Percentiles rank a stretch among this genome's conserved stretches.
Conservation (phyloP, 352 stramenopile genomes). For the Pythium grandisporangium region DNA sequence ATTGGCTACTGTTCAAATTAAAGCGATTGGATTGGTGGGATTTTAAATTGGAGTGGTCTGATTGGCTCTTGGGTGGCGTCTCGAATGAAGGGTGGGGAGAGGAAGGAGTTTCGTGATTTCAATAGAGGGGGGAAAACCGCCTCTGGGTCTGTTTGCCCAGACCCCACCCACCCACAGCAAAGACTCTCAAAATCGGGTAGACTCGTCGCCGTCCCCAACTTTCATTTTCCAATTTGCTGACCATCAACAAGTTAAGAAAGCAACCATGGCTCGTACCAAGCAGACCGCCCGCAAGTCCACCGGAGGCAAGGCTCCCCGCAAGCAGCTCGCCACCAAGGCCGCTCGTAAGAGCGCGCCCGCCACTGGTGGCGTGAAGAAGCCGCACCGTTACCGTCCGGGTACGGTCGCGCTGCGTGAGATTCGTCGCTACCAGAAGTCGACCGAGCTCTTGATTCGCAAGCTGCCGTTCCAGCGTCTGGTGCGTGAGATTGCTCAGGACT, state of each 20-base stretch:
- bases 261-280: slow-evolving; percentile 92
- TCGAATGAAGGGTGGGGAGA: too few species aligned
- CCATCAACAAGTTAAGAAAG: slow-evolving; percentile 19
- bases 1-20: slow-evolving; percentile 5
- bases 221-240: slow-evolving; percentile 54
- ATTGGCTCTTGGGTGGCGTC: too few species aligned
- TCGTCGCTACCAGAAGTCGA: slow-evolving; percentile 94
- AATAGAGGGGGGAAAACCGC: too few species aligned
- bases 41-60: not conserved
- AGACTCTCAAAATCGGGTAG: too few species aligned
- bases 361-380: slow-evolving; percentile 92
- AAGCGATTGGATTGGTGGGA: slow-evolving; percentile 1
- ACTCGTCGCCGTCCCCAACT: too few species aligned
- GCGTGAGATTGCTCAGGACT: slow-evolving; percentile 84
- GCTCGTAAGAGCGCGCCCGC: slow-evolving; percentile 89
- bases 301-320: slow-evolving; percentile 91
- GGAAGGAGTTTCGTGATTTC: too few species aligned
- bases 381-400: slow-evolving; percentile 74
- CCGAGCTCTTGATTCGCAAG: slow-evolving; percentile 94
- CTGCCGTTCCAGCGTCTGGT: slow-evolving; percentile 96
- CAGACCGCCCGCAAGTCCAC: slow-evolving; percentile 95
- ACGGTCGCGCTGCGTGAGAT: slow-evolving; percentile 95
- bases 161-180: too few species aligned
- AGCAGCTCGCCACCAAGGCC: slow-evolving; percentile 92
- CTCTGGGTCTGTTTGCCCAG: too few species aligned